Evolutionary conservation across 208 protist species (phyloP).

Genomic region (Trypanosoma avium): DNA sequence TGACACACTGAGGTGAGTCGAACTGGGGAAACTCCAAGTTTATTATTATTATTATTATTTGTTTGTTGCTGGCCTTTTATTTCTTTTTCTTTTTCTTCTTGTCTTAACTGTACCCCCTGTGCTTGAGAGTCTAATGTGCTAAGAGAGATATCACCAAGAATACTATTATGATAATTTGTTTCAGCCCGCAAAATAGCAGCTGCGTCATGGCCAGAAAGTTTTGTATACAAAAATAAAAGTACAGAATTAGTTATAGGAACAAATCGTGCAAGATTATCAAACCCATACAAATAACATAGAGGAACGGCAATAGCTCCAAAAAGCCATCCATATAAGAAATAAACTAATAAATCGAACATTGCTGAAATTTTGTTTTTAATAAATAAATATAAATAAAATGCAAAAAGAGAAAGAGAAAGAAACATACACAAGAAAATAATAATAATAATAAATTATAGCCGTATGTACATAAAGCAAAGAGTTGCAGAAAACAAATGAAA

Average conservation of each 20-base stretch:
- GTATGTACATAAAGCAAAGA: background rate
- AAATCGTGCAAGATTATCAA: slow-evolving; percentile 36
- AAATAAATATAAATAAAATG: slow-evolving; percentile 5
- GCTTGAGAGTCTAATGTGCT: background rate
- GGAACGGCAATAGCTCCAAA: slow-evolving; percentile 37
- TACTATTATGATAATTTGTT: background rate
- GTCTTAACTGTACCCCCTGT: background rate
- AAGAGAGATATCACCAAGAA: background rate
- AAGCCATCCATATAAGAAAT: slow-evolving; percentile 63
- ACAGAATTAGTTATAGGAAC: slow-evolving; percentile 19
- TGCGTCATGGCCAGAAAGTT: background rate
- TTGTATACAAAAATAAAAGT: slow-evolving; percentile 9
- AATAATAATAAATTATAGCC: too few species aligned
- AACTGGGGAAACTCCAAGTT: background rate
- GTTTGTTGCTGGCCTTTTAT: background rate
- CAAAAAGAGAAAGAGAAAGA: slow-evolving; percentile 5
- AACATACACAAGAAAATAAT: too few species aligned
- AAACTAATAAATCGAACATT: slow-evolving; percentile 10
- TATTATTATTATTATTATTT: background rate
- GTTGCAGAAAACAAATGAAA: background rate
- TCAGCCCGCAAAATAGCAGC: too few species aligned
- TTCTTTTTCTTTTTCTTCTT: background rate
- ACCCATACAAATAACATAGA: slow-evolving; percentile 54
- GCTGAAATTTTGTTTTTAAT: background rate
- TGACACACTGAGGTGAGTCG: slow-evolving; percentile 14